phyloP scores from a whole-genome alignment of 257 asterid species.

The Solanum microdontum region DNA sequence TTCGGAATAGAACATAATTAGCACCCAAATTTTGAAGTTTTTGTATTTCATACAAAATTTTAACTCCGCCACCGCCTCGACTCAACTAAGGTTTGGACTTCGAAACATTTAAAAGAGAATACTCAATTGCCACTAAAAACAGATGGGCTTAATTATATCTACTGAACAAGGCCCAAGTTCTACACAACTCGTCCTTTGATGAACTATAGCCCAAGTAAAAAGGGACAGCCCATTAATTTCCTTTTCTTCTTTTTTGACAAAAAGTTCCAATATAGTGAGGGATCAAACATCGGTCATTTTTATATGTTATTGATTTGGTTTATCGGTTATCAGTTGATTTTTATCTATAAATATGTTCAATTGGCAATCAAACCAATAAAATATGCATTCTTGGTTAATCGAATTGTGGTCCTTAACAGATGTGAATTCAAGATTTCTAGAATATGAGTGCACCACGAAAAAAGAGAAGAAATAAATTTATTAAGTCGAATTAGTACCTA shows the following conservation, averaged over 20 bases:
- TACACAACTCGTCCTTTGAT: neutral
- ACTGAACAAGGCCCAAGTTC: neutral
- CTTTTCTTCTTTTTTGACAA: neutral
- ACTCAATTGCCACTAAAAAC: neutral
- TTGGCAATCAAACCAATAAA: neutral
- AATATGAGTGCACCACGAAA: neutral
- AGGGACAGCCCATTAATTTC: neutral
- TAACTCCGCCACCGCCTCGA: neutral
- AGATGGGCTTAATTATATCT: neutral
- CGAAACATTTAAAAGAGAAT: neutral
- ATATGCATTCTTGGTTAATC: neutral
- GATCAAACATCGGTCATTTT: neutral
- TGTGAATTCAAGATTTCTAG: neutral
- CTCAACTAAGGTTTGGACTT: neutral
- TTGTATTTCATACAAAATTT: neutral
- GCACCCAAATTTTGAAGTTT: neutral
- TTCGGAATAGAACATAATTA: too few relatives aligned
- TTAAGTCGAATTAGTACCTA: neutral
- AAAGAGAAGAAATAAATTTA: neutral
- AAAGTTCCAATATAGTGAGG: neutral
- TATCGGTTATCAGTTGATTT: neutral
- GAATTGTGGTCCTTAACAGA: neutral
- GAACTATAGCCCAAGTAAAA: neutral
- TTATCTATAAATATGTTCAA: neutral
- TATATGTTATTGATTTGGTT: neutral